phyloP scores from a whole-genome alignment of 2,329 filamentous ascomycete genomes.

The Didymella arachidicola region DNA sequence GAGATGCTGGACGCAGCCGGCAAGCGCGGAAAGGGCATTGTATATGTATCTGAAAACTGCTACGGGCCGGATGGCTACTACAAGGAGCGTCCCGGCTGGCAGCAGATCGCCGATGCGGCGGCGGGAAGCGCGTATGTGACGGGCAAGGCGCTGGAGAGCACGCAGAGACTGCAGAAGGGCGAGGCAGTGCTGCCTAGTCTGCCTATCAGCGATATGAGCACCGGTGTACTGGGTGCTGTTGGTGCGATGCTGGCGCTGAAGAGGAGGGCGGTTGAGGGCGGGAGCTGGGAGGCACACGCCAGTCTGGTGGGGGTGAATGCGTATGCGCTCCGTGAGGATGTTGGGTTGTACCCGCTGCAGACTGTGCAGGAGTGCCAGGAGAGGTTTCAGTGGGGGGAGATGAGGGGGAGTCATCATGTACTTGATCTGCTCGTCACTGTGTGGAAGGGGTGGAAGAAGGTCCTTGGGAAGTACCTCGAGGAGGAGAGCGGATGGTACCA shows the following conservation, averaged over 20 bases:
- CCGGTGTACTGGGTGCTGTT: conserved; percentile 36
- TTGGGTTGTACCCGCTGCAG: conserved; percentile 45
- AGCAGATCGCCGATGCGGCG: conserved; percentile 57
- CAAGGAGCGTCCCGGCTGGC: conserved; percentile 58
- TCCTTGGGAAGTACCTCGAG: conserved; percentile 26
- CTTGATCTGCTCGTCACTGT: conserved; percentile 40
- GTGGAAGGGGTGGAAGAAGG: conserved; percentile 38
- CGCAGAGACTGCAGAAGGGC: conserved; percentile 34
- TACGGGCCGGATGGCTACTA: conserved; percentile 60
- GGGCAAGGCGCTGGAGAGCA: conserved; percentile 42
- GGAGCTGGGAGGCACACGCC: conserved; percentile 27
- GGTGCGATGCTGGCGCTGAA: conserved; percentile 37
- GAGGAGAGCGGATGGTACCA: conserved; percentile 35
- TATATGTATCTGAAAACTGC: conserved; percentile 61
- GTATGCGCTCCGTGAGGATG: conserved; percentile 40
- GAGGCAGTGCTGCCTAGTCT: conserved; percentile 37
- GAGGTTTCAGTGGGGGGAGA: conserved; percentile 36
- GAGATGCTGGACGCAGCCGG: conserved; percentile 53
- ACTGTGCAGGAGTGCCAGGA: conserved; percentile 36
- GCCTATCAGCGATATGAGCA: conserved; percentile 43
- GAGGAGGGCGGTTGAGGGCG: conserved; percentile 33
- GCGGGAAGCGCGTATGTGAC: conserved; percentile 51
- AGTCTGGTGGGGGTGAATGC: conserved; percentile 44
- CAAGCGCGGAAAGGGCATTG: conserved; percentile 54
- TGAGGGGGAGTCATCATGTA: conserved; percentile 42